phyloP scores from a whole-genome alignment of 2,329 filamentous ascomycete species.

The Didymellaceae sp. region DNA sequence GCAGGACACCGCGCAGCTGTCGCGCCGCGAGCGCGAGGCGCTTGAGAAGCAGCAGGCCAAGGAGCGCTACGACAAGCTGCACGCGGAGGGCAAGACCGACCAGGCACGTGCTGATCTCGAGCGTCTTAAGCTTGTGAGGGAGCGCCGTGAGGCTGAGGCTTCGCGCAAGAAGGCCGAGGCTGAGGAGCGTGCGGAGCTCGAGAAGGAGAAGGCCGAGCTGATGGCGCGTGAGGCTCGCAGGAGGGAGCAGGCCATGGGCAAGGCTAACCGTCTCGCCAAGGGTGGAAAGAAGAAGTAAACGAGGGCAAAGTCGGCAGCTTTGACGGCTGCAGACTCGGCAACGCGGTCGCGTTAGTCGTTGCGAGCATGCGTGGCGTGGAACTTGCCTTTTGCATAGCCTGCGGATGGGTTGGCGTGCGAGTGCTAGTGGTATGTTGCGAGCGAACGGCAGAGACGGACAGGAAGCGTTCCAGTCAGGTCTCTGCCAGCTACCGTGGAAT shows the following conservation, averaged over 20 bases:
- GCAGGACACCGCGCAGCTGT: conserved; percentile 63
- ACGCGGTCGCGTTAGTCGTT: background rate
- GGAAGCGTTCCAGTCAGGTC: conserved; percentile 2
- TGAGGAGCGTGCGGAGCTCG: conserved; percentile 58
- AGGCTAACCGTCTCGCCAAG: conserved; percentile 53
- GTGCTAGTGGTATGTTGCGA: conserved; percentile 8
- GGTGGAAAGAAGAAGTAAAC: conserved; percentile 50
- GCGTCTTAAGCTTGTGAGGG: conserved; percentile 78
- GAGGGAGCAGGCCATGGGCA: conserved; percentile 54
- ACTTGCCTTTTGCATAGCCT: conserved; percentile 33
- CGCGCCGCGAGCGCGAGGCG: conserved; percentile 75
- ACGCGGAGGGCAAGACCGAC: conserved; percentile 95
- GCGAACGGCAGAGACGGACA: conserved; percentile 13
- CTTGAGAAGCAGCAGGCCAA: conserved; percentile 86
- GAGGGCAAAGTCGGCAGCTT: background rate
- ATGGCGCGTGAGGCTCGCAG: conserved; percentile 56
- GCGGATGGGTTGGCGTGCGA: conserved; percentile 23
- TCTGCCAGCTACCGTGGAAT: background rate
- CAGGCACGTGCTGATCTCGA: conserved; percentile 90
- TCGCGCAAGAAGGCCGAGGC: conserved; percentile 76
- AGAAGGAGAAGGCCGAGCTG: conserved; percentile 63
- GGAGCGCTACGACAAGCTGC: conserved; percentile 88
- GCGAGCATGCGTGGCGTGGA: conserved; percentile 22
- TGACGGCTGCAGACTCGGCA: too few species aligned
- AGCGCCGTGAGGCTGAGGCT: conserved; percentile 84